These are phyloP conservation scores for Cicer judaicum DNA, from an alignment of 306 rosid species.

Conservation along the genomic window DNA sequence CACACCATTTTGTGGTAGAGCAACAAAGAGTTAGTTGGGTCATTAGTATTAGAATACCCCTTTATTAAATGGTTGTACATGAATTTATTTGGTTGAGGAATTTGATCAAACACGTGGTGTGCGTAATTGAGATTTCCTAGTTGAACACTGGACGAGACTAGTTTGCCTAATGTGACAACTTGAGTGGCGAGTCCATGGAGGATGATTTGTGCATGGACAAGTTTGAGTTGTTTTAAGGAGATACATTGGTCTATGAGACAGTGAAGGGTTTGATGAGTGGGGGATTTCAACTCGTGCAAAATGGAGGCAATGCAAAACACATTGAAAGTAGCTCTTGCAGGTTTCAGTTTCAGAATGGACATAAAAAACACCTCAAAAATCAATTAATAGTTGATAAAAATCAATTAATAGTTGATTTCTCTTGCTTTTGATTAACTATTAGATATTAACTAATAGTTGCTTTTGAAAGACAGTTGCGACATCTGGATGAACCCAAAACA, in stretches of 20 bases:
- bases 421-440: no score
- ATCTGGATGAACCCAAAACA: no score
- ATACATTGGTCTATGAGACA: conserved; percentile 57
- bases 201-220: conserved; percentile 68
- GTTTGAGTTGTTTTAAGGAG: conserved; percentile 64
- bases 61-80: conserved; percentile 76
- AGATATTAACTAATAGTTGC: no score
- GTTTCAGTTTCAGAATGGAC: conserved; percentile 47
- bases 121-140: conserved; percentile 57
- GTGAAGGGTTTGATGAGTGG: conserved; percentile 63
- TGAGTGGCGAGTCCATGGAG: conserved; percentile 56
- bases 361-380: background rate
- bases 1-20: conserved; percentile 60
- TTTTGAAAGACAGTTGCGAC: no score
- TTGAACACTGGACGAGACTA: conserved; percentile 56
- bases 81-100: conserved; percentile 64
- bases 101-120: conserved; percentile 56
- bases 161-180: conserved; percentile 58
- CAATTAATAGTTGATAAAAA: no score
- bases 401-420: background rate
- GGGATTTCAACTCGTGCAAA: conserved; percentile 52
- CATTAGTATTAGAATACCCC: conserved; percentile 58
- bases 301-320: conserved; percentile 38
- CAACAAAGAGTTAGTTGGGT: conserved; percentile 48
- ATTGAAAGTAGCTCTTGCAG: conserved; percentile 53